Percentiles rank a stretch among this genome's conserved stretches.
phyloP scores from a whole-genome alignment of 2,329 filamentous ascomycete species.

The Proliferodiscus dingleyae region DNA sequence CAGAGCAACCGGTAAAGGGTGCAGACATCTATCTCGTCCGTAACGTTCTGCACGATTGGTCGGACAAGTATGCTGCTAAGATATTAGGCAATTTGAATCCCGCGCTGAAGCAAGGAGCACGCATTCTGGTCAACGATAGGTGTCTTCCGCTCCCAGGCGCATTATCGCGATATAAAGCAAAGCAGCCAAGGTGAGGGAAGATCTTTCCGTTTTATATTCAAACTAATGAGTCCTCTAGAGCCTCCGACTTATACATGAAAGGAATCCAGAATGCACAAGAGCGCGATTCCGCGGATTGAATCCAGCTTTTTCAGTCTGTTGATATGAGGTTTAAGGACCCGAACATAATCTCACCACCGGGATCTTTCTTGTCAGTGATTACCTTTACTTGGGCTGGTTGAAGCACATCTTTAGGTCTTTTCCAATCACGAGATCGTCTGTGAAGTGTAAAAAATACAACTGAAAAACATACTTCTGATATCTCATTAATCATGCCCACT shows the following conservation, averaged over 20 bases:
- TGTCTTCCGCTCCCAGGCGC: constrained; percentile 1
- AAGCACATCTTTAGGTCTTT: too few relatives aligned
- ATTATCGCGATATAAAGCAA: not conserved
- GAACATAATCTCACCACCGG: too few relatives aligned
- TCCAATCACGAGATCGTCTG: too few relatives aligned
- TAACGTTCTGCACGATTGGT: constrained; percentile 45
- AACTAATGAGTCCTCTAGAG: constrained; percentile 29
- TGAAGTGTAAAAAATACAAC: too few relatives aligned
- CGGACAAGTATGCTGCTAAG: constrained; percentile 34
- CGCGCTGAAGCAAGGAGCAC: constrained; percentile 37
- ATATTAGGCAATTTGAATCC: constrained; percentile 37
- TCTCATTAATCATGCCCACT: too few relatives aligned
- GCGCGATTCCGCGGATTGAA: constrained; percentile 30
- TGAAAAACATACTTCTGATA: too few relatives aligned
- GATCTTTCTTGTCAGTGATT: too few relatives aligned
- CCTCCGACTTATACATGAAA: constrained; percentile 47
- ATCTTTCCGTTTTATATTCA: too few relatives aligned
- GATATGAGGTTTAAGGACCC: constrained; percentile 18
- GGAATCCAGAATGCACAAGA: constrained; percentile 36
- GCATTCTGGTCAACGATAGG: constrained; percentile 25
- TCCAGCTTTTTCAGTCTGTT: constrained; percentile 22
- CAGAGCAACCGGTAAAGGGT: constrained; percentile 36
- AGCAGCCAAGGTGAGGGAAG: constrained; percentile 1
- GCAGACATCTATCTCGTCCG: constrained; percentile 43
- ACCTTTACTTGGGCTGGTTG: too few relatives aligned